A percentile compares a stretch with the other conserved stretches of the same genome.
phyloP scores from a whole-genome alignment of 2,329 filamentous ascomycete genomes.

The Aureobasidium pullulans region DNA sequence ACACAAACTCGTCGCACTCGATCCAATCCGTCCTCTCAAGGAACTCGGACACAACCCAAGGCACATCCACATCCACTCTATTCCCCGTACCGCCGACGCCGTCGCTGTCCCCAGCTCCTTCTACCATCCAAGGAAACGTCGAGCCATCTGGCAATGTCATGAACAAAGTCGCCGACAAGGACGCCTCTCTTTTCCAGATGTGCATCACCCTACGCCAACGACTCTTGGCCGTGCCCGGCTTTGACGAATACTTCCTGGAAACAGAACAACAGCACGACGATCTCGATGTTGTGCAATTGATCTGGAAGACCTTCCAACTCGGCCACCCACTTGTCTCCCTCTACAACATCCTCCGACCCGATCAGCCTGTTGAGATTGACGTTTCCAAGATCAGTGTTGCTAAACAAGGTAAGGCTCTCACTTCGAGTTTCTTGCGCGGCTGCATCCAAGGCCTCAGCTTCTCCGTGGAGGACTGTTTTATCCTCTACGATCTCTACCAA shows the following conservation, averaged over 20 bases:
- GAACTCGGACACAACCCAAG: constrained; percentile 41
- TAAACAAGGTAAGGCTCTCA: constrained; percentile 77
- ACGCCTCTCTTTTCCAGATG: constrained; percentile 88
- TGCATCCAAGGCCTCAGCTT: constrained; percentile 78
- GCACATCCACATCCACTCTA: constrained; percentile 38
- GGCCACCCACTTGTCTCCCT: constrained; percentile 80
- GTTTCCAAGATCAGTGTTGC: constrained; percentile 51
- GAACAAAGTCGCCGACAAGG: constrained; percentile 90
- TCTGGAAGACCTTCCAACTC: constrained; percentile 80
- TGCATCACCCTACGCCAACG: constrained; percentile 79
- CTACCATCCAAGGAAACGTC: constrained; percentile 51
- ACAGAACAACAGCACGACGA: constrained; percentile 54
- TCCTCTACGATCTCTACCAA: constrained; percentile 83
- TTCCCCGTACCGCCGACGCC: constrained; percentile 29
- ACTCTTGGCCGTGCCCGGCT: constrained; percentile 74
- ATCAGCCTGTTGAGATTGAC: constrained; percentile 60
- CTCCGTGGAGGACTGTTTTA: constrained; percentile 75
- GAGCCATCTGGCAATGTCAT: constrained; percentile 88
- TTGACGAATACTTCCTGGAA: constrained; percentile 43
- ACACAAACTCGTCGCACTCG: constrained; percentile 40
- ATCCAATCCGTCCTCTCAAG: constrained; percentile 40
- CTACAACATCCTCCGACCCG: constrained; percentile 76
- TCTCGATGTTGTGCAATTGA: constrained; percentile 75
- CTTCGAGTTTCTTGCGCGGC: constrained; percentile 87
- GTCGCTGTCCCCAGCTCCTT: constrained; percentile 20